Percentiles rank a stretch among this genome's conserved stretches.
These are phyloP conservation scores for Friedmanniomyces endolithicus DNA, from an alignment of 495 filamentous ascomycete species.

Conservation along the genomic window DNA sequence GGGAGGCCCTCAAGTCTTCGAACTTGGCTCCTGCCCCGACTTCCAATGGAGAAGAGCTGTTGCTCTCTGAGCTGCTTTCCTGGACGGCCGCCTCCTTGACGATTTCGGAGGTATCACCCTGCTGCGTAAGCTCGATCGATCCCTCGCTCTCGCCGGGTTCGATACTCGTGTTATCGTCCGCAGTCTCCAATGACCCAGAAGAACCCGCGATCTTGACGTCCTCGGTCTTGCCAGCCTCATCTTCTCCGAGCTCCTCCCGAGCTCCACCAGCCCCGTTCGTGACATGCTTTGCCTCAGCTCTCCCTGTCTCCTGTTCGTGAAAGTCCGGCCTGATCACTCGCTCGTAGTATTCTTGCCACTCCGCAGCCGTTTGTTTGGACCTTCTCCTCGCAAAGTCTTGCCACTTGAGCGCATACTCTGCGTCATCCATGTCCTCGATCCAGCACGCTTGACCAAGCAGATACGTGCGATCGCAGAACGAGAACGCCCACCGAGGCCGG, in stretches of 20 bases:
- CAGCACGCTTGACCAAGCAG: background rate
- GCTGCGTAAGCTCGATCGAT: too few species aligned
- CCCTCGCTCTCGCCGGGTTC: background rate
- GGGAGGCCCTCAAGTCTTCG: background rate
- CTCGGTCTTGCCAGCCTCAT: background rate
- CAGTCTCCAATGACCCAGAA: too few species aligned
- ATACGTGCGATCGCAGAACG: background rate
- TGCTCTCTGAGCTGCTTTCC: background rate
- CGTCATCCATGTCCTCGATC: slow-evolving; percentile 3
- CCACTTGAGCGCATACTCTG: slow-evolving; percentile 1
- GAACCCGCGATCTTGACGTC: too few species aligned
- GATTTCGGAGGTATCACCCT: too few species aligned
- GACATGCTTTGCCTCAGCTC: background rate
- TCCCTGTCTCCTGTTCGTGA: background rate
- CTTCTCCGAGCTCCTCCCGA: background rate
- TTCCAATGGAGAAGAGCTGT: background rate
- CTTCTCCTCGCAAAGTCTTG: background rate
- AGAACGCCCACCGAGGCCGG: background rate
- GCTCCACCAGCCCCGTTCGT: background rate
- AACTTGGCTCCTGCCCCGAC: background rate
- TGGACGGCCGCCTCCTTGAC: background rate
- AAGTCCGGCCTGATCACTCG: background rate
- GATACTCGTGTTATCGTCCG: background rate
- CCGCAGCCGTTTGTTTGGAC: background rate
- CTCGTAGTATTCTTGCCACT: slow-evolving; percentile 11